Percentiles rank a stretch among this genome's conserved stretches.
phyloP scores from a whole-genome alignment of 75 land plant genomes.

The Selaginella tamariscina region DNA sequence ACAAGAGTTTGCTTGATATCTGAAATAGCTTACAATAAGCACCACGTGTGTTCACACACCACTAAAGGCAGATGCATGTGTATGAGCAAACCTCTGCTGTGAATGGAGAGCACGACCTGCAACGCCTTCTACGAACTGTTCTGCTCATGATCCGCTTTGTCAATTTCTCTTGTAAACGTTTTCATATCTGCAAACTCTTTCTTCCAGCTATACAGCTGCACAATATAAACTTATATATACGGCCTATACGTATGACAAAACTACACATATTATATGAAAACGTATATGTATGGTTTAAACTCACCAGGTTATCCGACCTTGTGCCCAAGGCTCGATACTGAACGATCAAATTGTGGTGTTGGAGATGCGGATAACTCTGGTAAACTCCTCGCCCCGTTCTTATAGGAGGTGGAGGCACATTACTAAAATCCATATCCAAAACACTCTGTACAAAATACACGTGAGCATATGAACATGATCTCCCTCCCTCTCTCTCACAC shows the following conservation, averaged over 20 bases:
- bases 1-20: background rate
- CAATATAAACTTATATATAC: background rate
- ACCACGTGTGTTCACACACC: no score
- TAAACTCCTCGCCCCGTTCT: background rate
- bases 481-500: background rate
- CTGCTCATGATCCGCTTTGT: constrained; percentile 7
- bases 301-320: background rate
- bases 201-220: constrained; percentile 19
- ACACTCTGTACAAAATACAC: background rate
- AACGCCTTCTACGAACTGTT: constrained; percentile 16
- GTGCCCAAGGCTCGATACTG: background rate
- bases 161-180: constrained; percentile 11
- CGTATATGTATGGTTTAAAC: background rate
- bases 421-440: constrained; percentile 2
- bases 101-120: constrained; percentile 16
- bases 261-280: background rate
- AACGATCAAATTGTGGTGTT: background rate
- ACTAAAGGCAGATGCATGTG: no score
- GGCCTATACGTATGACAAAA: no score
- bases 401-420: background rate
- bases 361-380: background rate
- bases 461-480: no score
- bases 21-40: no score
- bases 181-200: constrained; percentile 14
- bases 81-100: constrained; percentile 16